phyloP scores from a whole-genome alignment of 805 yeast species.

The Ogataea trehaloabstinens region DNA sequence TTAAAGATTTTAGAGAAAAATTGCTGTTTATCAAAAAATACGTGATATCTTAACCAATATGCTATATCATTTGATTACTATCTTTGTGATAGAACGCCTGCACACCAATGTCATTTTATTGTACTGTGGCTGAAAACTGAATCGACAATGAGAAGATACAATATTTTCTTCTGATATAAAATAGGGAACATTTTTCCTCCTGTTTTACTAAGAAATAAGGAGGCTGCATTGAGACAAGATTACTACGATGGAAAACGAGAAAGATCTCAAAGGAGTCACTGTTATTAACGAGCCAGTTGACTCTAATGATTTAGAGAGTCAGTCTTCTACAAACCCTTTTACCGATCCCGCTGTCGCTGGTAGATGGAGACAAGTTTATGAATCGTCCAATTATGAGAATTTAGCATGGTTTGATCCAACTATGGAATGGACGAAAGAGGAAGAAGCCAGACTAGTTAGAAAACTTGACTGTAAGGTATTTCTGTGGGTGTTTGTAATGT shows the following conservation, averaged over 20 bases:
- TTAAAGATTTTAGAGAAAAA: no score
- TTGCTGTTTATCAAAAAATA: no score
- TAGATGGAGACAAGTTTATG: constrained; percentile 32
- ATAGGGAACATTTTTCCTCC: neutral
- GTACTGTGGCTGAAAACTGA: neutral
- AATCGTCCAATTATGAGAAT: constrained; percentile 34
- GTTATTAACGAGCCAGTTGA: neutral
- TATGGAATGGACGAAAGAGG: constrained; percentile 34
- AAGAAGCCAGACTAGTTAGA: constrained; percentile 22
- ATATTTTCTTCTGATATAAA: no score
- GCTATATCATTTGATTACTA: no score
- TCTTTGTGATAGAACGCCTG: no score
- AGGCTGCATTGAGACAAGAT: no score
- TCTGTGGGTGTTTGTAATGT: constrained; percentile 41
- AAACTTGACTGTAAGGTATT: constrained; percentile 39
- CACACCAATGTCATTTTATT: neutral
- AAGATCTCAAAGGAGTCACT: neutral
- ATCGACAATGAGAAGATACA: neutral
- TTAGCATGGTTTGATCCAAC: constrained; percentile 35
- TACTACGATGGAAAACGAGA: neutral
- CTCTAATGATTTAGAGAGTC: neutral
- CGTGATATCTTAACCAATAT: no score
- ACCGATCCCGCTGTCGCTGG: constrained; percentile 33
- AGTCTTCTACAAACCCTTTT: constrained; percentile 13
- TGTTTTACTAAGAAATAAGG: neutral